Conservation (phyloP, 805 yeast genomes). For the Ogataea pilisensis region DNA sequence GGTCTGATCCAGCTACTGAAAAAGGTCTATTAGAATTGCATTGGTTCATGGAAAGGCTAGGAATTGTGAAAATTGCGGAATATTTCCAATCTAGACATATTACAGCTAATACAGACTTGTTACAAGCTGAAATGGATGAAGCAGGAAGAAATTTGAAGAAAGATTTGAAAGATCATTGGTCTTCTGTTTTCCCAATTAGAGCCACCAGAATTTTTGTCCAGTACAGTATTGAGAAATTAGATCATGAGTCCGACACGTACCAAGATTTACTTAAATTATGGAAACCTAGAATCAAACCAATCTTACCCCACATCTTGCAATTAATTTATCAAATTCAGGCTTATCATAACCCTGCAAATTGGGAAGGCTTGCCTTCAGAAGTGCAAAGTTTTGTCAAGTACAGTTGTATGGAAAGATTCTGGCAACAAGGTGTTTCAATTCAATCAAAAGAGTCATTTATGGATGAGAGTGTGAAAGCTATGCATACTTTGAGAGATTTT, state of each 20-base stretch:
- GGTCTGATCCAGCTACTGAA: conserved; percentile 90
- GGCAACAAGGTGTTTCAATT: conserved; percentile 97
- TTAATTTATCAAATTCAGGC: conserved; percentile 87
- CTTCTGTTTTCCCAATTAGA: conserved; percentile 88
- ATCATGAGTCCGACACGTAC: conserved; percentile 73
- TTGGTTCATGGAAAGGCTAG: conserved; percentile 98
- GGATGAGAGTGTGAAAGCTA: conserved; percentile 90
- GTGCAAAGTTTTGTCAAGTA: conserved; percentile 90
- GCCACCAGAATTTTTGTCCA: conserved; percentile 94
- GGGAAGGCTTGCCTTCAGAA: conserved; percentile 82
- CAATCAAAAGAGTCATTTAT: conserved; percentile 92
- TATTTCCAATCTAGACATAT: conserved; percentile 84
- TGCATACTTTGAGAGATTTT: conserved; percentile 89
- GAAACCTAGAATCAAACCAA: conserved; percentile 91
- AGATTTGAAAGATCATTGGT: conserved; percentile 86
- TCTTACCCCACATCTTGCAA: conserved; percentile 85
- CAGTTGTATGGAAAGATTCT: conserved; percentile 87
- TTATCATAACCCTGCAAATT: conserved; percentile 88
- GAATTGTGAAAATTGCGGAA: conserved; percentile 88
- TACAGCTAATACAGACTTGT: conserved; percentile 66
- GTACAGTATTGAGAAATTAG: conserved; percentile 88
- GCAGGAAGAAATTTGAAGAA: conserved; percentile 73
- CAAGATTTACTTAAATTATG: conserved; percentile 68
- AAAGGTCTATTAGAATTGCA: conserved; percentile 86
- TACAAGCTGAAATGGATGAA: conserved; percentile 85